Evolutionary conservation across 495 filamentous ascomycete species (phyloP).

Genomic region (Choiromyces venosus): DNA sequence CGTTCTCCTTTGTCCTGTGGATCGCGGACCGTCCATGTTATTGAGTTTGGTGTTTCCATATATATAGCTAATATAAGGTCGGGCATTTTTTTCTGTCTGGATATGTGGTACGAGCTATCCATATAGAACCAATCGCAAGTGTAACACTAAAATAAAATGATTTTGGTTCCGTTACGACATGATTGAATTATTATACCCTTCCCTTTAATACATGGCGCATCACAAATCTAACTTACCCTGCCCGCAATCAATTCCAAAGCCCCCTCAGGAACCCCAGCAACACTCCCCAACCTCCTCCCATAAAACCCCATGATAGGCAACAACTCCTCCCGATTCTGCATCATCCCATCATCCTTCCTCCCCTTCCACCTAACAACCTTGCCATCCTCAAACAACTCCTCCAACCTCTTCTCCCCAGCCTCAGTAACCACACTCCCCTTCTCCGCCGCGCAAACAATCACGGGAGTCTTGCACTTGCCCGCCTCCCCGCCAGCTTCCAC

Average conservation of each 20-base stretch:
- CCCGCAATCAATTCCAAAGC: constrained; percentile 29
- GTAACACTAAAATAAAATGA: background rate
- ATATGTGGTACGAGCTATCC: background rate
- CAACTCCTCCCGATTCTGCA: constrained; percentile 76
- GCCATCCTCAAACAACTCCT: constrained; percentile 64
- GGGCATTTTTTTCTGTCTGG: too few relatives aligned
- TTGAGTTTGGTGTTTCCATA: background rate
- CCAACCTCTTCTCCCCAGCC: constrained; percentile 57
- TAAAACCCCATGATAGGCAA: constrained; percentile 91
- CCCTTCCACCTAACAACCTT: constrained; percentile 66
- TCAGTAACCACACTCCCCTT: constrained; percentile 58
- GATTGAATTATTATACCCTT: background rate
- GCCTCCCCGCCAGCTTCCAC: constrained; percentile 34
- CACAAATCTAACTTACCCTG: background rate
- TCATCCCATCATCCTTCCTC: constrained; percentile 75
- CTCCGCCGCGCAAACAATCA: constrained; percentile 65
- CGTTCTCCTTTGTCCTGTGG: background rate
- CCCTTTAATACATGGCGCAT: background rate
- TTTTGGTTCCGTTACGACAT: background rate
- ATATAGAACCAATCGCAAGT: background rate
- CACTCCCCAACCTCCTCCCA: constrained; percentile 63
- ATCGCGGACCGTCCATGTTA: background rate
- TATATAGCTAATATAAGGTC: background rate
- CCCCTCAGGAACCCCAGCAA: constrained; percentile 36
- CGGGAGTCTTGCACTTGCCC: constrained; percentile 62